phyloP scores from a whole-genome alignment of 768 basidiomycete species.

The Pisolithus tinctorius region DNA sequence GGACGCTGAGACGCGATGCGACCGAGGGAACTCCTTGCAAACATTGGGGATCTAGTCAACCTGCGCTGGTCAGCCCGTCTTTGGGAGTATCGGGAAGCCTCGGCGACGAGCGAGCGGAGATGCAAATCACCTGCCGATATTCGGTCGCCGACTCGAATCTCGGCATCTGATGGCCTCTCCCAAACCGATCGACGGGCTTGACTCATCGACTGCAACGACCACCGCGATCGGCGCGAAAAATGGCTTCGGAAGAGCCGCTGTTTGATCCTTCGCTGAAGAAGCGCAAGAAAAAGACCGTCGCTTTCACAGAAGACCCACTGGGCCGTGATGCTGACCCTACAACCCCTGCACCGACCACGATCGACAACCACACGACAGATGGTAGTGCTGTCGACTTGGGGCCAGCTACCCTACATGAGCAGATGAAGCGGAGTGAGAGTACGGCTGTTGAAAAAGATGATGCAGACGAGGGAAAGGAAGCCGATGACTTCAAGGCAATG shows the following conservation, averaged over 20 bases:
- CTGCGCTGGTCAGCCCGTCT: conserved; percentile 5
- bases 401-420: conserved; percentile 68
- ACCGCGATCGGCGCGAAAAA: conserved; percentile 14
- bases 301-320: conserved; percentile 78
- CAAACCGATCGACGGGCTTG: background rate
- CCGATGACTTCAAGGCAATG: conserved; percentile 76
- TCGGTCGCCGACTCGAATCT: conserved; percentile 16
- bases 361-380: conserved; percentile 62
- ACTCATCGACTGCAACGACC: conserved; percentile 14
- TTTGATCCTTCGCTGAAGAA: conserved; percentile 84
- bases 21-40: conserved; percentile 42
- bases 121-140: conserved; percentile 13
- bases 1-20: conserved; percentile 36
- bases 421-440: conserved; percentile 49
- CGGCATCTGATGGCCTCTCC: conserved; percentile 17
- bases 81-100: conserved; percentile 22
- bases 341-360: conserved; percentile 63
- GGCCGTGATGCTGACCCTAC: conserved; percentile 81
- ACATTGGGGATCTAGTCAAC: conserved; percentile 30
- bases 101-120: conserved; percentile 34
- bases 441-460: conserved; percentile 28
- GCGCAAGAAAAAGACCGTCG: conserved; percentile 82
- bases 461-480: conserved; percentile 46
- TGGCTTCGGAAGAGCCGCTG: conserved; percentile 67
- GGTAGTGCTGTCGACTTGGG: conserved; percentile 75